Evolutionary conservation across 1,284 basidiomycete species (phyloP).

Genomic region (Filobasidium uniguttulatum): DNA sequence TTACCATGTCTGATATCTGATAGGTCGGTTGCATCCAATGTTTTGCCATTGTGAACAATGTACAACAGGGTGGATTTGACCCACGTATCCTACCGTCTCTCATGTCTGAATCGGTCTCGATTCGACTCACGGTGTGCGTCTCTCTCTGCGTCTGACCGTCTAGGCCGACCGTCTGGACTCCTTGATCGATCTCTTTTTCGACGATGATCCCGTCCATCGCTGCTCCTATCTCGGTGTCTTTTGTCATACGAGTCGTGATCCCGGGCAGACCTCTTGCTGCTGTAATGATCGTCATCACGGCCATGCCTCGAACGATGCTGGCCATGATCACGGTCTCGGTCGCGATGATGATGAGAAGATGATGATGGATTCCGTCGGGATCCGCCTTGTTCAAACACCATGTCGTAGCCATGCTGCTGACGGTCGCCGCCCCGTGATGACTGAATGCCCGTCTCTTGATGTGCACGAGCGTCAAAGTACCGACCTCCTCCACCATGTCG

Average conservation of each 20-base stretch:
- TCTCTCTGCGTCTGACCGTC: conserved; percentile 6
- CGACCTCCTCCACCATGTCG: conserved; percentile 3
- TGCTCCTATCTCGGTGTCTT: neutral
- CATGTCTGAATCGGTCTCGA: neutral
- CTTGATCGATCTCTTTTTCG: conserved; percentile 4
- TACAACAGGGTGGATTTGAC: too few relatives aligned
- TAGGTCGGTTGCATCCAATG: too few relatives aligned
- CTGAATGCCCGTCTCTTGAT: too few relatives aligned
- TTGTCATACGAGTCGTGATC: conserved; percentile 12
- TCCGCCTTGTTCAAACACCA: conserved; percentile 16
- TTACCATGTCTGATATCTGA: too few relatives aligned
- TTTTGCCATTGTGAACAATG: too few relatives aligned
- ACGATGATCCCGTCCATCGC: conserved; percentile 11
- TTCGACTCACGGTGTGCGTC: neutral
- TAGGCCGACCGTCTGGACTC: conserved; percentile 10
- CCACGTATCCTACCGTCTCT: neutral
- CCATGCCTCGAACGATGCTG: conserved; percentile 1
- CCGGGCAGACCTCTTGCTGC: conserved; percentile 11
- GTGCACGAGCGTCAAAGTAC: conserved; percentile 17
- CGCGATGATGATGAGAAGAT: conserved; percentile 5
- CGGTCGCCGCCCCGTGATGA: conserved; percentile 6
- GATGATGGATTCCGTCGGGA: neutral
- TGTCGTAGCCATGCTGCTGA: conserved; percentile 16
- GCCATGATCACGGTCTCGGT: conserved; percentile 10
- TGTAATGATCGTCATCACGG: conserved; percentile 1